These are phyloP conservation scores for Solanum aculeatissimum DNA, from an alignment of 305 asterid genomes.

Conservation along the genomic window DNA sequence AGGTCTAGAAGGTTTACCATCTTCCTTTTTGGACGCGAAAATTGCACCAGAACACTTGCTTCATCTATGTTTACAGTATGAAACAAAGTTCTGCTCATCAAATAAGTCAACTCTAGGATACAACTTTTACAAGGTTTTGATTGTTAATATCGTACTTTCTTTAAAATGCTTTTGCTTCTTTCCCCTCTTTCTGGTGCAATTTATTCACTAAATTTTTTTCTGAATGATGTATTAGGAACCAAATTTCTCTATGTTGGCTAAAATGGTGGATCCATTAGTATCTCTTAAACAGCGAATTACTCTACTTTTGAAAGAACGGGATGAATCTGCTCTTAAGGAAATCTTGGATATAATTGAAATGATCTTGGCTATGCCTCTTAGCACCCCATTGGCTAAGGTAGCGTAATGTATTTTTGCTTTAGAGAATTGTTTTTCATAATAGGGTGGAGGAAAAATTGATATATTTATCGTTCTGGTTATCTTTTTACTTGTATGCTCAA, in stretches of 20 bases:
- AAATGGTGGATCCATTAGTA: conserved; percentile 69
- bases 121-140: conserved; percentile 73
- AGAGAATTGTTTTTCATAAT: not conserved
- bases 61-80: conserved; percentile 81
- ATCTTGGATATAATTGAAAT: conserved; percentile 64
- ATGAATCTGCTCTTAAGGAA: conserved; percentile 54
- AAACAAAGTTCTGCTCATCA: conserved; percentile 28
- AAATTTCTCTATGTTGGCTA: conserved; percentile 51
- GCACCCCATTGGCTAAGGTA: conserved; percentile 87
- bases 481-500: not conserved
- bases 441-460: not conserved
- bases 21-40: conserved; percentile 64
- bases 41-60: conserved; percentile 80
- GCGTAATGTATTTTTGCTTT: not conserved
- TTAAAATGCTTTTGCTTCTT: not conserved
- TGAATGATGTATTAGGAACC: conserved; percentile 34
- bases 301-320: conserved; percentile 52
- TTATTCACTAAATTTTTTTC: not conserved
- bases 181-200: not conserved
- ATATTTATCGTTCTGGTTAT: not conserved
- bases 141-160: not conserved
- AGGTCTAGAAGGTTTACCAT: conserved; percentile 47
- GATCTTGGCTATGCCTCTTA: conserved; percentile 74
- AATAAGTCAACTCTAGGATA: conserved; percentile 31
- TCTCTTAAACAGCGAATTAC: conserved; percentile 43